Evolutionary conservation across 768 basidiomycete species (phyloP).

Genomic region (Boletus barrowsii): DNA sequence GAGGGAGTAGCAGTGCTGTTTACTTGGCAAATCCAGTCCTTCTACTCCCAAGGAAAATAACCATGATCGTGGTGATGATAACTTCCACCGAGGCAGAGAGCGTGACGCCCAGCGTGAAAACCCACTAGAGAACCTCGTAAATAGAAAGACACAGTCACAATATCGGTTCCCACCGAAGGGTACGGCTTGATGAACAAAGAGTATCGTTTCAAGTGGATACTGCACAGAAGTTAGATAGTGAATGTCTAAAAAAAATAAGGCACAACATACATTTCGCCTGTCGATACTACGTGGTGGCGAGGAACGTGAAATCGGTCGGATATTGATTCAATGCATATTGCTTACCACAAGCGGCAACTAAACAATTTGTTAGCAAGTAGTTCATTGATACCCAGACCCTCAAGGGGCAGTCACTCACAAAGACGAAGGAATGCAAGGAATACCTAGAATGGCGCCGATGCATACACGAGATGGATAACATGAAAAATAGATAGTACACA

Average conservation of each 20-base stretch:
- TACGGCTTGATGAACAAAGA: slow-evolving; percentile 32
- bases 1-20: background rate
- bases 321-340: background rate
- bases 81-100: slow-evolving; percentile 33
- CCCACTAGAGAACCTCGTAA: slow-evolving; percentile 20
- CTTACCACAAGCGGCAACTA: slow-evolving; percentile 33
- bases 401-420: slow-evolving; percentile 18
- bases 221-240: background rate
- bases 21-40: slow-evolving; percentile 32
- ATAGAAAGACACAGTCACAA: background rate
- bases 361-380: slow-evolving; percentile 5
- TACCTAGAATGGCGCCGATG: slow-evolving; percentile 6
- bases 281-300: slow-evolving; percentile 22
- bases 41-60: slow-evolving; percentile 30
- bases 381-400: background rate
- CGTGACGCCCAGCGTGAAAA: slow-evolving; percentile 31
- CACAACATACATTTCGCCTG: slow-evolving; percentile 27
- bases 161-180: slow-evolving; percentile 18
- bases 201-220: slow-evolving; percentile 28
- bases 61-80: slow-evolving; percentile 30
- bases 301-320: background rate
- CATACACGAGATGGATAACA: background rate
- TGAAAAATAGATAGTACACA: background rate
- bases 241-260: rapidly evolving
- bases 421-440: slow-evolving; percentile 34